Percentiles rank a stretch among this genome's conserved stretches.
Conservation (phyloP, 2,329 filamentous ascomycete genomes). For the Shiraia bambusicola region DNA sequence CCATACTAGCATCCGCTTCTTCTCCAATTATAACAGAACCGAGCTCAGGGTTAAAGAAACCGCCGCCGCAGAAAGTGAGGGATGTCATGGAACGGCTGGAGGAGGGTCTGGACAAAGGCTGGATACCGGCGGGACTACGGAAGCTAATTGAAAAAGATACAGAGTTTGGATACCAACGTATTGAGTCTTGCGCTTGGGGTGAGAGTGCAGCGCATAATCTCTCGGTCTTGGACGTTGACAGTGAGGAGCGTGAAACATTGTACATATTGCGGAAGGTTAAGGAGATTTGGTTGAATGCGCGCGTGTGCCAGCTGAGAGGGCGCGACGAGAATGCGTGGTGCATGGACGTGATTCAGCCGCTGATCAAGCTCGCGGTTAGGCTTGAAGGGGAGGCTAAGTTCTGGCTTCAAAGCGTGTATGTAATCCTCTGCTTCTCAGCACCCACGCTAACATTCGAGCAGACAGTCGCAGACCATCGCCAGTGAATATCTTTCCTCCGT, state of each 20-base stretch:
- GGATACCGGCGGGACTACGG: constrained; percentile 12
- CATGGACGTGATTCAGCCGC: constrained; percentile 10
- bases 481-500: constrained; percentile 16
- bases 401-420: constrained; percentile 14
- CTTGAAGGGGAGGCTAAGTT: constrained; percentile 11
- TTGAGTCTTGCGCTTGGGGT: constrained; percentile 9
- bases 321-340: constrained; percentile 17
- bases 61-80: constrained; percentile 11
- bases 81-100: constrained; percentile 14
- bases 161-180: constrained; percentile 16
- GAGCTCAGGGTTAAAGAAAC: constrained; percentile 8
- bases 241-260: constrained; percentile 1
- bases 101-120: constrained; percentile 12
- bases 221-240: too few species aligned
- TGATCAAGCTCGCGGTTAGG: constrained; percentile 13
- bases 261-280: constrained; percentile 13
- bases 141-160: constrained; percentile 10
- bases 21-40: constrained; percentile 17
- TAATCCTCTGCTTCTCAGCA: constrained; percentile 1
- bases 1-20: constrained; percentile 7
- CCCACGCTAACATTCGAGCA: constrained; percentile 1
- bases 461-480: constrained; percentile 14
- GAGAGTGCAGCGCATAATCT: constrained; percentile 6
- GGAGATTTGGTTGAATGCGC: constrained; percentile 5
- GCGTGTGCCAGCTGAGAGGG: constrained; percentile 6